Evolutionary conservation across 305 asterid species (phyloP).

Genomic region (Fraxinus paxiana): DNA sequence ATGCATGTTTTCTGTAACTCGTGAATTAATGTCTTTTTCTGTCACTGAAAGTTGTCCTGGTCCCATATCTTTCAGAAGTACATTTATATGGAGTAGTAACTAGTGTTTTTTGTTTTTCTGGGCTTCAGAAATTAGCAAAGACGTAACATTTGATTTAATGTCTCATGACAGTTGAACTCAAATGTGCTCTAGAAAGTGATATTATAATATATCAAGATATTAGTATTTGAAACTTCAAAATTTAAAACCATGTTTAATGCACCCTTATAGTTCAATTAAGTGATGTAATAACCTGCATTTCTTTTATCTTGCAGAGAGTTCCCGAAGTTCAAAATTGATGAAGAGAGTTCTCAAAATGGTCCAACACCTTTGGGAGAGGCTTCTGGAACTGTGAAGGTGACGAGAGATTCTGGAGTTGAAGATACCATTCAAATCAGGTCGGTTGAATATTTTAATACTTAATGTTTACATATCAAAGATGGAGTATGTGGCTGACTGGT

Average conservation of each 20-base stretch:
- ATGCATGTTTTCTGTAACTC: not conserved
- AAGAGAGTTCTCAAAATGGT: conserved; percentile 50
- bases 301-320: conserved; percentile 51
- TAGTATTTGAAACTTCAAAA: conserved; percentile 1
- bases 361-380: conserved; percentile 56
- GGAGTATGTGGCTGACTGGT: conserved; percentile 26
- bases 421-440: conserved; percentile 55
- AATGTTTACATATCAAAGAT: conserved; percentile 8
- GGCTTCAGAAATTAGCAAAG: not conserved
- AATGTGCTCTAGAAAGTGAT: conserved; percentile 22
- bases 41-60: not conserved
- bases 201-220: conserved; percentile 19
- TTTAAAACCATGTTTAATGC: not conserved
- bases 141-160: not conserved
- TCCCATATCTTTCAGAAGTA: not conserved
- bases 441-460: conserved; percentile 32
- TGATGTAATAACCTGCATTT: conserved; percentile 19
- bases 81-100: not conserved
- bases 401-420: conserved; percentile 51
- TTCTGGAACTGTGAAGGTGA: conserved; percentile 71
- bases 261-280: not conserved
- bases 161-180: not conserved
- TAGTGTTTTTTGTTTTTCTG: not conserved
- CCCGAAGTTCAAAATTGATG: conserved; percentile 69
- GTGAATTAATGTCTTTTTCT: not conserved